Evolutionary conservation across 78 protist species (phyloP), one percentile per base, ranked within the genome.

Genomic region (Dictyostelium brefeldianum): DNA sequence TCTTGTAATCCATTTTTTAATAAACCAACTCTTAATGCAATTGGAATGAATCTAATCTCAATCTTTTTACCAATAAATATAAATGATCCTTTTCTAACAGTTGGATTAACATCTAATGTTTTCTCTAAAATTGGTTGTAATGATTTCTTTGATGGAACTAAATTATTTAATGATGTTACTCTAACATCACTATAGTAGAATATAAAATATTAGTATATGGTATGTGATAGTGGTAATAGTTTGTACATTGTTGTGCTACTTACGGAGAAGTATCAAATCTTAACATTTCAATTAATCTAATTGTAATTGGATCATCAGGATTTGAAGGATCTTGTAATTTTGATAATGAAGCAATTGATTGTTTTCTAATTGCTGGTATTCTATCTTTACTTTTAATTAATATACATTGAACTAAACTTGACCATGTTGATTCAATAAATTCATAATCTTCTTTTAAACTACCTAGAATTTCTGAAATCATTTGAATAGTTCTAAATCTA

Each of bases 1-100:
- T 87, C 93, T 47, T 87, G 74, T 47, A 87, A 80, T 5, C 93
- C 93, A 87, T 87, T 87, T 14, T 77, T 77, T 46, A 87, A 9
- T 46, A 87, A 41, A 57, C 84, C 93, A 50, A 77, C 79, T 77
- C 93, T 87, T 27, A 50, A 51, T 22, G 75, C 12, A 10, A 77
- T 5, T 65, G 85, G 80, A 64, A 87, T 77, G 2, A 22, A 14
- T 18, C 51, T 43, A 22, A 77, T 27, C 22, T 87, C 79, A 20
- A 77, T 53, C 41, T 50, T 59, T 56, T 41, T 74, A 10, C 78
- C 59, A 50, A 87, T 87, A 11, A n/a, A 48, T 17, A 8, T 36
- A 78, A 65, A 87, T 18, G 93, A 80, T 29, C 53, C 80, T 50
- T 59, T 64, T 64, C 93, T 54, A 20, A 87, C 84, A 11, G 36